Conservation (phyloP, 176 grass and related monocot genomes). For the Alopecurus myosuroides region DNA sequence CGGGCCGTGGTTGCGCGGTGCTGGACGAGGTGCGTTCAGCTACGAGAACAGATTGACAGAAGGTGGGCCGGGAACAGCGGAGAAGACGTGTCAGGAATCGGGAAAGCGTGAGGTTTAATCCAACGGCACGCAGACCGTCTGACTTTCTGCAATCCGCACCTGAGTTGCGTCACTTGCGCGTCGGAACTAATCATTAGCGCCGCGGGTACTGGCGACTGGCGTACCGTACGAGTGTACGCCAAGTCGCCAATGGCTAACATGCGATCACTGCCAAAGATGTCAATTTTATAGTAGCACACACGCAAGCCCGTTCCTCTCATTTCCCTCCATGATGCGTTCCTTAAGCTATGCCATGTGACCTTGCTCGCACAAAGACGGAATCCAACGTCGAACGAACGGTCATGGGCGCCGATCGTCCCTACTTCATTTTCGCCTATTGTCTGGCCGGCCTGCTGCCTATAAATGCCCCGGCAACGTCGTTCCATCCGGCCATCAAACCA, state of each 20-base stretch:
- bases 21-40: background rate
- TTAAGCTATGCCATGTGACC: conserved; percentile 33
- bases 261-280: conserved; percentile 16
- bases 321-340: conserved; percentile 21
- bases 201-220: background rate
- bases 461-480: conserved; percentile 21
- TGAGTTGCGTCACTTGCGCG: background rate
- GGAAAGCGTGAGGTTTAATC: background rate
- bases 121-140: background rate
- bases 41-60: no score
- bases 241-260: background rate
- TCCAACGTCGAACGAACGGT: background rate
- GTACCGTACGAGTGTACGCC: conserved; percentile 23
- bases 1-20: background rate
- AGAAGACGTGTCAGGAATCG: background rate
- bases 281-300: conserved; percentile 16
- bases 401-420: background rate
- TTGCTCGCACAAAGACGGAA: background rate
- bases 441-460: conserved; percentile 2
- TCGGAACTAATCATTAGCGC: conserved; percentile 7
- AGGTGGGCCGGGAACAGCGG: background rate
- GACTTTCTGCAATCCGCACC: background rate
- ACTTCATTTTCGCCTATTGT: background rate
- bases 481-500: background rate
- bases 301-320: conserved; percentile 1